A percentile compares a stretch with the other conserved stretches of the same genome.
These are phyloP conservation scores for Petunia secreta DNA, from an alignment of 257 asterid genomes.

Conservation along the genomic window DNA sequence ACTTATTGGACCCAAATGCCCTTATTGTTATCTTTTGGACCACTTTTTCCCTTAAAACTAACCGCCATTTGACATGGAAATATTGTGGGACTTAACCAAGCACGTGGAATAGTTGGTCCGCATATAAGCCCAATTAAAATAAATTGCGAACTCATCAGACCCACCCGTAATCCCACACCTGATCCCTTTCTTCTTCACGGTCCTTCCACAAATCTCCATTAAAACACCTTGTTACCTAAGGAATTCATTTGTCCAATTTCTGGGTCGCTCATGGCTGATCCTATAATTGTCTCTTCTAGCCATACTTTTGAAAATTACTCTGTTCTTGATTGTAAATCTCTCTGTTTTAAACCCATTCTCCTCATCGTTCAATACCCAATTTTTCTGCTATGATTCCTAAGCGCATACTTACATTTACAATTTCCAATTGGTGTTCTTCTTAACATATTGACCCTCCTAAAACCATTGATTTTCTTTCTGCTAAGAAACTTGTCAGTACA, in stretches of 20 bases:
- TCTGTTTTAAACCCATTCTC: slow-evolving; percentile 56
- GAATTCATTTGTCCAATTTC: slow-evolving; percentile 84
- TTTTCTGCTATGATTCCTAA: slow-evolving; percentile 79
- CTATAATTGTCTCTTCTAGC: slow-evolving; percentile 79
- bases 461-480: slow-evolving; percentile 60
- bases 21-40: too few species aligned
- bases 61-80: too few species aligned
- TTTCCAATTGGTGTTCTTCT: slow-evolving; percentile 65
- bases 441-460: slow-evolving; percentile 51
- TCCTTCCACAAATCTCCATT: slow-evolving; percentile 56
- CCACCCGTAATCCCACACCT: too few species aligned
- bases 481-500: slow-evolving; percentile 53
- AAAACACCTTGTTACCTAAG: slow-evolving; percentile 40
- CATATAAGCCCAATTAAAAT: too few species aligned
- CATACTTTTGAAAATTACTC: slow-evolving; percentile 82
- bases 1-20: too few species aligned
- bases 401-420: slow-evolving; percentile 74
- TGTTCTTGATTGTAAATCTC: slow-evolving; percentile 66
- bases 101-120: too few species aligned
- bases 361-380: slow-evolving; percentile 51
- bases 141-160: too few species aligned
- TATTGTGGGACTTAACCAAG: too few species aligned
- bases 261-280: slow-evolving; percentile 76
- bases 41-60: too few species aligned
- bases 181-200: too few species aligned